Percentiles rank a stretch among this genome's conserved stretches.
Conservation (phyloP, 495 filamentous ascomycete genomes). For the Neurospora africana region DNA sequence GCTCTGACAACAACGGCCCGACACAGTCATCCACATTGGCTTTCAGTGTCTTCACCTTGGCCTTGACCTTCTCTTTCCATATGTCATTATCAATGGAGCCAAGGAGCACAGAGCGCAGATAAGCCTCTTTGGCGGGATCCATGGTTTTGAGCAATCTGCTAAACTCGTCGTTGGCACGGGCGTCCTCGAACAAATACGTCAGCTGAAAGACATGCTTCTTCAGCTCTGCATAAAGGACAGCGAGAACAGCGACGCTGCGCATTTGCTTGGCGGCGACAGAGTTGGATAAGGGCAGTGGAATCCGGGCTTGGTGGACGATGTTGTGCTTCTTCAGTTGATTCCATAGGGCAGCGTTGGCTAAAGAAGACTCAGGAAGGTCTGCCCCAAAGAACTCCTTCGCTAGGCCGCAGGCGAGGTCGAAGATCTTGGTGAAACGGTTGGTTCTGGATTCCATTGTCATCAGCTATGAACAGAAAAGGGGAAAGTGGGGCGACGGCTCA, state of each 20-base stretch:
- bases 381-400: slow-evolving; percentile 1
- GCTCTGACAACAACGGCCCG: not conserved
- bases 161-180: not conserved
- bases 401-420: not conserved
- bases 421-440: not conserved
- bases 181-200: slow-evolving; percentile 6
- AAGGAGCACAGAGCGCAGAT: slow-evolving; percentile 15
- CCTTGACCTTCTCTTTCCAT: not conserved
- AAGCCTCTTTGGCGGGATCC: slow-evolving; percentile 1
- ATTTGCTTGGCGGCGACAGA: slow-evolving; percentile 12
- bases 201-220: slow-evolving; percentile 12
- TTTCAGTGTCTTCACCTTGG: not conserved
- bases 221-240: slow-evolving; percentile 6
- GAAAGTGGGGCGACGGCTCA: not conserved
- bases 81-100: not conserved
- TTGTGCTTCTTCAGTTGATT: not conserved
- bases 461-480: not conserved
- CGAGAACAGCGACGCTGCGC: slow-evolving; percentile 12
- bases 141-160: not conserved
- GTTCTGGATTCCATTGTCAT: not conserved
- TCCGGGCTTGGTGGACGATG: not conserved
- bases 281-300: slow-evolving; percentile 13
- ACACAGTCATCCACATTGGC: not conserved
- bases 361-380: not conserved
- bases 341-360: not conserved